Percentiles rank a stretch among this genome's conserved stretches.
These are phyloP conservation scores for Phytopythium chamaehyphon DNA, from an alignment of 352 stramenopile genomes.

Conservation along the genomic window DNA sequence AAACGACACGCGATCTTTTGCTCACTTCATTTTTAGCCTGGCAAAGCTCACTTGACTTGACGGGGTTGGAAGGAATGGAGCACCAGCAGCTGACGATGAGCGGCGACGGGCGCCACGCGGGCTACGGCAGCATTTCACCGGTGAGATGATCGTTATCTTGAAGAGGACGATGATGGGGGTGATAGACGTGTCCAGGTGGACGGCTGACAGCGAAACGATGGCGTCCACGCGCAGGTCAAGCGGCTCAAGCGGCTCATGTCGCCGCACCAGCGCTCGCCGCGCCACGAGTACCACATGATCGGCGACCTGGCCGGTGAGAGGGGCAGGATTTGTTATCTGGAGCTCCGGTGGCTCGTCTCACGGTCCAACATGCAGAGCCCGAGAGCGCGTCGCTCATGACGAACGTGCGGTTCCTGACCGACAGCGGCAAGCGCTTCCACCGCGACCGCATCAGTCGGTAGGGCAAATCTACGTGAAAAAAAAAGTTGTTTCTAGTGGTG, in stretches of 20 bases:
- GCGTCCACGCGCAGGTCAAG: conserved; percentile 9
- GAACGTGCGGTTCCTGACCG: conserved; percentile 22
- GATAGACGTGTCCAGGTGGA: no score
- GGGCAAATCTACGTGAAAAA: conserved; percentile 1
- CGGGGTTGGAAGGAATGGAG: no score
- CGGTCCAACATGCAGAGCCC: conserved; percentile 21
- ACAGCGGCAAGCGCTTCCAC: conserved; percentile 19
- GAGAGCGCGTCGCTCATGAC: conserved; percentile 23
- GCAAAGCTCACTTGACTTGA: no score
- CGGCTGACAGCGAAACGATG: no score
- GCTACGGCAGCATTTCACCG: conserved; percentile 37
- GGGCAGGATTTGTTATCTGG: background rate
- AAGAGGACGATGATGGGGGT: no score
- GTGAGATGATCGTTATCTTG: no score
- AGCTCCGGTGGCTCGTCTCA: no score
- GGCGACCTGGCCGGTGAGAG: background rate
- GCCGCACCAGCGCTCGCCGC: conserved; percentile 1
- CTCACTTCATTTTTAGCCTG: no score
- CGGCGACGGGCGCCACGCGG: background rate
- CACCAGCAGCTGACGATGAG: conserved; percentile 7
- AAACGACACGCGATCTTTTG: no score
- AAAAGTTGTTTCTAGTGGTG: background rate
- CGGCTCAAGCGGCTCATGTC: conserved; percentile 17
- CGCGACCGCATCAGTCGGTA: conserved; percentile 44
- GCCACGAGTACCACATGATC: conserved; percentile 3